Base-by-base conservation (phyloP, 148 eudicot genomes). In the Vaccinium myrtillus region DNA sequence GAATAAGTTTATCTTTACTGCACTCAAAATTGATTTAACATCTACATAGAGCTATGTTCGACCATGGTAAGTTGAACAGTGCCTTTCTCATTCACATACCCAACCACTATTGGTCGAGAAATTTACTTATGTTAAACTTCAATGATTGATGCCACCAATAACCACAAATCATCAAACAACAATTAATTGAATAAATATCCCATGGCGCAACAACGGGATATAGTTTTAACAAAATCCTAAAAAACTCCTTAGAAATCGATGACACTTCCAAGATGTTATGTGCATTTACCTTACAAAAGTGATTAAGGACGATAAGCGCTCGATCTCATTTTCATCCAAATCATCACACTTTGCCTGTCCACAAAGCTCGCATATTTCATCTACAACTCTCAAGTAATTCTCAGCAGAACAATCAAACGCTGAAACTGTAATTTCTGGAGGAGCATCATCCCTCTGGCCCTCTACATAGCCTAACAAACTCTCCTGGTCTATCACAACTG, bases 201-300 rank as follows among this genome's bases (percentile, higher is more conserved):
- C 67, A 8, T 61, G 65, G 21, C 0, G 25, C 4, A 61, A 21
- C 21, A 61, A 21, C 0, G 3, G 25, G 67, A 21, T 61, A 3
- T 7, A 21, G 8, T 21, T 21, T 23, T 25, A 5, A 27, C n/a
- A 25, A 30, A 7, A 54, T 14, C 2, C 48, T 50, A 12, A 5
- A 18, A 75, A 55, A 78, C 25, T 23, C 25, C 50, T 18, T 15
- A 18, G 25, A 77, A 23, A 65, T 78, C 30, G 16, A 67, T 16
- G 80, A 0, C 4, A 78, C 18, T 15, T 56, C 21, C 21, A 56
- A 10, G 13, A 27, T 23, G 36, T 36, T 74, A 27, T 18, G 12
- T 12, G 58, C 7, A 76, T 75, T n/a, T 86, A 96, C 99, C 94
- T 92, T 74, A 94, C 73, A 78, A 94, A 96, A 63, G 88, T 93